Evolutionary conservation across 2,329 filamentous ascomycete genomes (phyloP).

Genomic region (Monosporascus sp.): DNA sequence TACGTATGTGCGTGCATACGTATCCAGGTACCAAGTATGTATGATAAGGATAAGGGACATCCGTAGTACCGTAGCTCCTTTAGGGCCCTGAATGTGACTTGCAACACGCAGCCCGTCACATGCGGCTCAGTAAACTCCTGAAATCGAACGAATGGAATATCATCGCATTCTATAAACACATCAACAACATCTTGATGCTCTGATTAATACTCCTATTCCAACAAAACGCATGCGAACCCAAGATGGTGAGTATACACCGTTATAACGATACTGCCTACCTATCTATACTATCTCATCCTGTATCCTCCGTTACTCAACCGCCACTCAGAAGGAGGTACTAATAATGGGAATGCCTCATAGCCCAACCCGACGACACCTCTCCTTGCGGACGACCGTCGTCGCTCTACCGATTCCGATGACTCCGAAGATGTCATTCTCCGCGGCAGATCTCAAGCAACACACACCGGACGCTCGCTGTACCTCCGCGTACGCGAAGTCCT

Average conservation of each 20-base stretch:
- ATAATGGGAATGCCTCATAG: conserved; percentile 7
- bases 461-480: conserved; percentile 20
- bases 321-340: not conserved
- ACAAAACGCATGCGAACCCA: not conserved
- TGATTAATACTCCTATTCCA: not conserved
- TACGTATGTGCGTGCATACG: no score
- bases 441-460: conserved; percentile 20
- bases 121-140: no score
- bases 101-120: no score
- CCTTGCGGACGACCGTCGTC: conserved; percentile 20
- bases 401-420: conserved; percentile 9
- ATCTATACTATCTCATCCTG: not conserved
- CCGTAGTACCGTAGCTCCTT: no score
- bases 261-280: not conserved
- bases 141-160: no score
- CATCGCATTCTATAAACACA: not conserved
- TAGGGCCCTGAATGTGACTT: no score
- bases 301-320: not conserved
- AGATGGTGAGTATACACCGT: not conserved
- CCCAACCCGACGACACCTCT: conserved; percentile 25
- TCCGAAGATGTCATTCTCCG: conserved; percentile 32
- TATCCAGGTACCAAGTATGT: no score
- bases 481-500: conserved; percentile 61
- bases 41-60: no score
- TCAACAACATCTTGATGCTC: not conserved